Evolutionary conservation across 352 stramenopile genomes (phyloP), one percentile per base, ranked within the genome.

Genomic region (Phytophthora vignae): DNA sequence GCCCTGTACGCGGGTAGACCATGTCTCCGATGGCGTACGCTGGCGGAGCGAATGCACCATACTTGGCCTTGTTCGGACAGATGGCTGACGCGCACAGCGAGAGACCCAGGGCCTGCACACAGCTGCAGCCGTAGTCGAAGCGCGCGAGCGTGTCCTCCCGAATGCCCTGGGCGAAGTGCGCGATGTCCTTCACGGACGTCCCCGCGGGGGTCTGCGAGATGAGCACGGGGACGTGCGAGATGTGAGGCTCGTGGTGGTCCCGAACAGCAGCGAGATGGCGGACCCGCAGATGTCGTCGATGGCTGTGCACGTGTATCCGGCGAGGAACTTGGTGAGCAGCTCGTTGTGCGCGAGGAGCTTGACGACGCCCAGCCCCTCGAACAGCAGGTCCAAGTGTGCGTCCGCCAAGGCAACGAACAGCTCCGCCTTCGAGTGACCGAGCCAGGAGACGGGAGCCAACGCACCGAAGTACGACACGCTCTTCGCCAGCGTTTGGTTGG

Each of bases 101-200:
- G 8, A 84, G 55, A 12, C 70, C 73, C 14, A 88, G 76, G 15
- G 57, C 25, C 4, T 62, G 21, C 1, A 77, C 48, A 38, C 77
- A 85, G 21, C 54, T 55, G 67, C 77, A 88, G 29, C 78, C 81
- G 55, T 87, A 88, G 69, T 88, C 78, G 60, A 73, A 88, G 15
- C 55, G 58, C 5, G 77, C 62, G 49, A 85, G 85, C 2, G 69
- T 79, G 33, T 84, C 58, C 49, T 64, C 69, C n/a, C 81, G 81
- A 12, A 89, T 81, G 12, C 61, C 69, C 56, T 89, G 81, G 8
- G 77, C 81, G 55, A 71, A 87, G 55, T 89, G 81, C 2, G 62
- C 81, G 29, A 87, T 55, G 49, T 85, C 82, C 61, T 87, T 87
- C 27, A 85, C 77, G 0, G 76, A 85, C 10, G 77, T 89, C 5